Evolutionary conservation across 1,284 basidiomycete species (phyloP).

Genomic region (Megacollybia platyphylla): DNA sequence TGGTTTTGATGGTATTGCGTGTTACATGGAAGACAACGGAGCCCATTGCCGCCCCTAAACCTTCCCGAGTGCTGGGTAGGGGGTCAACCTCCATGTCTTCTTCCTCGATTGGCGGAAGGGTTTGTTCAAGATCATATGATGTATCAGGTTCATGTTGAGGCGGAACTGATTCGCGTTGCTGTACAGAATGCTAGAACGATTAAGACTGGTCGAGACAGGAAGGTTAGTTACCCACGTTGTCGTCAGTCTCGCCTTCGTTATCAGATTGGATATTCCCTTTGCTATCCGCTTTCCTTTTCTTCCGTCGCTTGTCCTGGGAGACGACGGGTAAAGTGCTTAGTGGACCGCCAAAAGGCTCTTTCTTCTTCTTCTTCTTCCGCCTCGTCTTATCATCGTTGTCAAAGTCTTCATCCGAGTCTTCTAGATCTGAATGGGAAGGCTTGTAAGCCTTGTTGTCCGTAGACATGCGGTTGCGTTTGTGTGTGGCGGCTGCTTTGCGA

Average conservation of each 20-base stretch:
- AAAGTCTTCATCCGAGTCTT: conserved; percentile 47
- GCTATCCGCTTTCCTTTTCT: conserved; percentile 12
- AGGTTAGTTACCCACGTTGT: conserved; percentile 11
- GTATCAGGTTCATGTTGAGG: background rate
- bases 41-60: conserved; percentile 12
- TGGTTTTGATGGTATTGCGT: conserved; percentile 18
- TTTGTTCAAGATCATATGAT: background rate
- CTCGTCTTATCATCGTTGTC: conserved; percentile 40
- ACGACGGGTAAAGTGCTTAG: background rate
- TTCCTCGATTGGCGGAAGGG: conserved; percentile 13
- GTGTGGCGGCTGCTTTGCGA: conserved; percentile 18
- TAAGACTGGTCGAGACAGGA: conserved; percentile 1
- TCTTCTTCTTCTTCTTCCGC: conserved; percentile 19
- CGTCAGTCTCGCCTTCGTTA: conserved; percentile 24
- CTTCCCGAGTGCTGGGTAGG: conserved; percentile 5
- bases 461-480: conserved; percentile 51
- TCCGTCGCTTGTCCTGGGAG: conserved; percentile 15
- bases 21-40: conserved; percentile 18
- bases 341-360: conserved; percentile 7
- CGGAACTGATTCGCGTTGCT: conserved; percentile 18
- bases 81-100: conserved; percentile 9
- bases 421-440: conserved; percentile 47
- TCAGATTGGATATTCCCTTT: conserved; percentile 15
- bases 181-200: conserved; percentile 19
- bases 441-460: conserved; percentile 69